Percentiles rank a stretch among this genome's conserved stretches.
These are phyloP conservation scores for Mortierella sp. DNA, from an alignment of 371 early-diverging fungal genomes.

Conservation along the genomic window DNA sequence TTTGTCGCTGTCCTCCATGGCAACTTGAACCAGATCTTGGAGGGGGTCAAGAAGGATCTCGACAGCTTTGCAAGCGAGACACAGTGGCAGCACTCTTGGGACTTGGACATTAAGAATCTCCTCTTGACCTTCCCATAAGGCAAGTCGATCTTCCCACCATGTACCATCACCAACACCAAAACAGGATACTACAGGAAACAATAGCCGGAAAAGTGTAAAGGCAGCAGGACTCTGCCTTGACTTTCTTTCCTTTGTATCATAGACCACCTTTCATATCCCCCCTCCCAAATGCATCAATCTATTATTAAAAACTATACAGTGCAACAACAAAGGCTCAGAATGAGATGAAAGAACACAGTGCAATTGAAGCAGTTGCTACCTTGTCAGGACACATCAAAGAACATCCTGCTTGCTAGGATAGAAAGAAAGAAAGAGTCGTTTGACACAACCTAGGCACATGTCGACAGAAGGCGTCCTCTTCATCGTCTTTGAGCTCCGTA, in stretches of 20 bases:
- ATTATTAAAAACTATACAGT: background rate
- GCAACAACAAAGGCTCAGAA: background rate
- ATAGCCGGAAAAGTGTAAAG: background rate
- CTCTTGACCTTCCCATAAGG: slow-evolving; percentile 55
- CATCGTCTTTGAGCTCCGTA: background rate
- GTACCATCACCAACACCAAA: background rate
- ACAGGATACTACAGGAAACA: slow-evolving; percentile 21
- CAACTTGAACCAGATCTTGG: slow-evolving; percentile 49
- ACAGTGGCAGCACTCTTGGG: slow-evolving; percentile 45
- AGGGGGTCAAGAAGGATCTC: slow-evolving; percentile 26
- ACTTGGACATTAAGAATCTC: slow-evolving; percentile 42
- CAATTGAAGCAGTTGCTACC: background rate
- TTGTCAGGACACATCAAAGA: background rate
- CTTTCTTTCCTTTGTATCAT: slow-evolving; percentile 9
- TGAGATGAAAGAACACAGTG: background rate
- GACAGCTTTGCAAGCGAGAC: slow-evolving; percentile 35
- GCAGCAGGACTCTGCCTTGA: slow-evolving; percentile 11
- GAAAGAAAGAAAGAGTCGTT: background rate
- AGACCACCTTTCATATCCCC: background rate
- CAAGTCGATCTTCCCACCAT: too few relatives aligned
- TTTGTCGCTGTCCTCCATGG: slow-evolving; percentile 29
- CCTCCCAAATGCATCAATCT: background rate
- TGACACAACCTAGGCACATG: background rate
- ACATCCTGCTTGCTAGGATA: background rate
- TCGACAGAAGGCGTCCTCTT: background rate